Evolutionary conservation across 202 grass and related monocot genomes (phyloP).

Genomic region (Panicum hallii): DNA sequence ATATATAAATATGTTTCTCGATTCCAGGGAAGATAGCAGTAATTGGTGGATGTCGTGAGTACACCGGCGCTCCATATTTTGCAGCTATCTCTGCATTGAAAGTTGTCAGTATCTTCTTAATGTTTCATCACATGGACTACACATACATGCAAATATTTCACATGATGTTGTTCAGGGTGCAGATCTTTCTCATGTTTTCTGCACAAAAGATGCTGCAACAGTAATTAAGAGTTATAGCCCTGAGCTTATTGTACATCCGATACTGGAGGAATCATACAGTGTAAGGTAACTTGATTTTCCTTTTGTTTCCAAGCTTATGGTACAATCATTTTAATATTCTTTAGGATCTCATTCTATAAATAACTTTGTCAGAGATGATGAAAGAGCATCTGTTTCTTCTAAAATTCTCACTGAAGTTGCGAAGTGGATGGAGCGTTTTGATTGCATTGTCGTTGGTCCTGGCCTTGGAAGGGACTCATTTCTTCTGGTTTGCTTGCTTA

Average conservation of each 20-base stretch:
- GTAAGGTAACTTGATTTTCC: conserved; percentile 68
- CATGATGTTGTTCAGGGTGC: conserved; percentile 69
- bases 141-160: conserved; percentile 34
- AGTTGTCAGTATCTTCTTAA: conserved; percentile 69
- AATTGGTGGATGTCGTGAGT: conserved; percentile 96
- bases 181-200: conserved; percentile 97
- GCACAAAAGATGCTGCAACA: conserved; percentile 93
- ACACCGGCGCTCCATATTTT: conserved; percentile 98
- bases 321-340: background rate
- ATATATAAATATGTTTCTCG: conserved; percentile 9
- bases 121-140: background rate
- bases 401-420: conserved; percentile 80
- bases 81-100: conserved; percentile 94
- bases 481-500: conserved; percentile 74
- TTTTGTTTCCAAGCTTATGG: background rate
- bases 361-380: conserved; percentile 63
- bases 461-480: conserved; percentile 93
- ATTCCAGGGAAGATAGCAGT: conserved; percentile 85
- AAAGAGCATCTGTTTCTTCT: conserved; percentile 64
- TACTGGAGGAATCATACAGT: conserved; percentile 92
- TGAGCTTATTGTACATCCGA: conserved; percentile 92
- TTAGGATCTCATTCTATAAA: background rate
- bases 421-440: conserved; percentile 94
- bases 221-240: conserved; percentile 99
- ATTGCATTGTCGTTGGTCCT: conserved; percentile 94